phyloP scores from a whole-genome alignment of 2,329 filamentous ascomycete genomes.

The Arthrocladium fulminans region DNA sequence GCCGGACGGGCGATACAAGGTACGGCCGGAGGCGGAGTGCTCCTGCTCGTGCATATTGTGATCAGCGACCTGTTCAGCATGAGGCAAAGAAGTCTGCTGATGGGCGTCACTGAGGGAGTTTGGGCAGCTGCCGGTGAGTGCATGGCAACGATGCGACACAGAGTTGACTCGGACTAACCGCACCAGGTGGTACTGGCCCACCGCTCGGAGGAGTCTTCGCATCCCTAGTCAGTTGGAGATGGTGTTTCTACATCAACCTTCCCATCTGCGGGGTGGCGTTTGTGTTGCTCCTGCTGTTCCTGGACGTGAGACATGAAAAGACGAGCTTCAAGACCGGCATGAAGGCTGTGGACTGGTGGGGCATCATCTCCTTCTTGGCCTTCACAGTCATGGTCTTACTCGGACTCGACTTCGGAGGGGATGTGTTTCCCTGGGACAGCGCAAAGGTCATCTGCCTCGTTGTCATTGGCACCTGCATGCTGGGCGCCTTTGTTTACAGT shows the following conservation, averaged over 20 bases:
- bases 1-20: constrained; percentile 47
- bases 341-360: constrained; percentile 46
- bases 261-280: constrained; percentile 43
- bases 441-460: constrained; percentile 48
- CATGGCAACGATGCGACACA: too few species aligned
- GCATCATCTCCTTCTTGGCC: constrained; percentile 56
- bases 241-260: constrained; percentile 49
- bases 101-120: constrained; percentile 44
- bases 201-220: constrained; percentile 45
- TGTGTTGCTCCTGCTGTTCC: constrained; percentile 40
- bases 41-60: constrained; percentile 45
- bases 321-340: constrained; percentile 25
- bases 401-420: constrained; percentile 62
- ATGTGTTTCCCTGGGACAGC: constrained; percentile 45
- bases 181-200: constrained; percentile 45
- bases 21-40: constrained; percentile 44
- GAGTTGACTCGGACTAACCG: too few species aligned
- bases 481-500: constrained; percentile 48
- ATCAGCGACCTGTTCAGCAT: constrained; percentile 49
- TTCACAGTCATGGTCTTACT: constrained; percentile 78
- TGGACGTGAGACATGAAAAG: constrained; percentile 41
- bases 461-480: constrained; percentile 42
- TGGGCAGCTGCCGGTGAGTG: constrained; percentile 51
- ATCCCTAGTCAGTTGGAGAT: constrained; percentile 32
- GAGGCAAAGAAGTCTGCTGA: constrained; percentile 39